phyloP scores from a whole-genome alignment of 1,284 basidiomycete species.

The Phylloporus sp. region DNA sequence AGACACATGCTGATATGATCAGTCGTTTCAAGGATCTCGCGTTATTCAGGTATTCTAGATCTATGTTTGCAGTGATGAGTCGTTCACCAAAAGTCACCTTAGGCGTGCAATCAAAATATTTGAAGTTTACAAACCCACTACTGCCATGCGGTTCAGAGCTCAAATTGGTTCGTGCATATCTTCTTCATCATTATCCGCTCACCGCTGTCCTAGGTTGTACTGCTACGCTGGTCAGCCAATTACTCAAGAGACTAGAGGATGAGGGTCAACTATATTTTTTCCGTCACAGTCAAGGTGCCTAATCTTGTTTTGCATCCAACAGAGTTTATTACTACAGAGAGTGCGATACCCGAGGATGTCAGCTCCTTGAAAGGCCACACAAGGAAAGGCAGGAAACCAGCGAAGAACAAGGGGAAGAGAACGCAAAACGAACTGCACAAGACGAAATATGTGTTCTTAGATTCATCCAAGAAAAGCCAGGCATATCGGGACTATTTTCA shows the following conservation, averaged over 20 bases:
- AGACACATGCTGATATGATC: constrained; percentile 65
- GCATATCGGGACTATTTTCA: constrained; percentile 74
- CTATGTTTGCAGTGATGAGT: background rate
- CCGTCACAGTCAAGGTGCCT: constrained; percentile 12
- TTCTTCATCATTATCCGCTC: constrained; percentile 11
- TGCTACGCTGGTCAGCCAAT: constrained; percentile 60
- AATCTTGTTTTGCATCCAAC: constrained; percentile 9
- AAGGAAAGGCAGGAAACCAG: constrained; percentile 50
- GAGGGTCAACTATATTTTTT: constrained; percentile 57
- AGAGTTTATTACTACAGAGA: constrained; percentile 71
- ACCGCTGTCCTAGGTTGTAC: constrained; percentile 56
- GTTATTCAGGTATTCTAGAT: constrained; percentile 63
- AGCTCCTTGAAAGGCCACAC: constrained; percentile 53
- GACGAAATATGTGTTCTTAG: constrained; percentile 64
- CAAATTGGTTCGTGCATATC: constrained; percentile 57
- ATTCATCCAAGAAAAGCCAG: constrained; percentile 49
- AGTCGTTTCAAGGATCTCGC: constrained; percentile 71
- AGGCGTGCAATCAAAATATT: constrained; percentile 80
- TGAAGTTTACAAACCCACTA: constrained; percentile 58
- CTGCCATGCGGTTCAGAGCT: constrained; percentile 63
- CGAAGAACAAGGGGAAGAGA: constrained; percentile 54
- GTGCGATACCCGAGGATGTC: constrained; percentile 57
- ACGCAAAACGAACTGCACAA: constrained; percentile 63
- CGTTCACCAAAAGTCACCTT: constrained; percentile 12
- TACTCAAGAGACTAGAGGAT: constrained; percentile 72